Percentiles rank a stretch among this genome's conserved stretches.
Evolutionary conservation across 2,329 filamentous ascomycete genomes (phyloP).

Genomic region (Trichoderma polysporum): DNA sequence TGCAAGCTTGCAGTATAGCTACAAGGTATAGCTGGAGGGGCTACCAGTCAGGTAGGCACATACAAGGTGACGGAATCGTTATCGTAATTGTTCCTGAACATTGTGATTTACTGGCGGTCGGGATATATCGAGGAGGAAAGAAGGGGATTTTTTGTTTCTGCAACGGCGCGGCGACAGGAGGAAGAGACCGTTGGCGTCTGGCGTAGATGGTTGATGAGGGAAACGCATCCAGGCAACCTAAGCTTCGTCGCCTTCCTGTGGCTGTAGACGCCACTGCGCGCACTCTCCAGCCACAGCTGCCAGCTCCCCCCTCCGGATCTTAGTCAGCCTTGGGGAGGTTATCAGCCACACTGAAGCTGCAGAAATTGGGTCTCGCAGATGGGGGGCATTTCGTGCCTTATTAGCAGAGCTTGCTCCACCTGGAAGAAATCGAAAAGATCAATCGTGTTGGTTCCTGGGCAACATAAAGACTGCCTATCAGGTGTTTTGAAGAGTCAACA

Average conservation of each 20-base stretch:
- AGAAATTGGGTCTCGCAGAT: too few species aligned
- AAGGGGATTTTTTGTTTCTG: constrained; percentile 1
- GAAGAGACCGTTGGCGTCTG: constrained; percentile 11
- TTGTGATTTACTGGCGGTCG: constrained; percentile 47
- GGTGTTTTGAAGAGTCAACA: too few species aligned
- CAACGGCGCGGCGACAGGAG: constrained; percentile 13
- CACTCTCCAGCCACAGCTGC: constrained; percentile 25
- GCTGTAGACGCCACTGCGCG: constrained; percentile 16
- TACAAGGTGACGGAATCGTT: constrained; percentile 99
- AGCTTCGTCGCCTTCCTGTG: constrained; percentile 37
- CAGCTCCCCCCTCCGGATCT: not conserved
- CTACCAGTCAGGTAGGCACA: constrained; percentile 38
- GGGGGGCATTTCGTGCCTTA: too few species aligned
- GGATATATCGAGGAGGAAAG: constrained; percentile 11
- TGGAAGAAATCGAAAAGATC: too few species aligned
- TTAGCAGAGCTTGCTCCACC: too few species aligned
- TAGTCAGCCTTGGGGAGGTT: not conserved
- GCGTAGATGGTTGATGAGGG: constrained; percentile 11
- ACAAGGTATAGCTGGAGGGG: not conserved
- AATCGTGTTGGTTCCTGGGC: too few species aligned
- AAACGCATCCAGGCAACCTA: constrained; percentile 36
- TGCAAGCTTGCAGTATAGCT: constrained; percentile 23
- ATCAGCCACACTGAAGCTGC: not conserved
- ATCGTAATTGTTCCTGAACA: constrained; percentile 99
- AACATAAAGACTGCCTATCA: too few species aligned